Percentiles rank a stretch among this genome's conserved stretches.
Conservation (phyloP, 257 asterid species). For the Linderniella brevidens region DNA sequence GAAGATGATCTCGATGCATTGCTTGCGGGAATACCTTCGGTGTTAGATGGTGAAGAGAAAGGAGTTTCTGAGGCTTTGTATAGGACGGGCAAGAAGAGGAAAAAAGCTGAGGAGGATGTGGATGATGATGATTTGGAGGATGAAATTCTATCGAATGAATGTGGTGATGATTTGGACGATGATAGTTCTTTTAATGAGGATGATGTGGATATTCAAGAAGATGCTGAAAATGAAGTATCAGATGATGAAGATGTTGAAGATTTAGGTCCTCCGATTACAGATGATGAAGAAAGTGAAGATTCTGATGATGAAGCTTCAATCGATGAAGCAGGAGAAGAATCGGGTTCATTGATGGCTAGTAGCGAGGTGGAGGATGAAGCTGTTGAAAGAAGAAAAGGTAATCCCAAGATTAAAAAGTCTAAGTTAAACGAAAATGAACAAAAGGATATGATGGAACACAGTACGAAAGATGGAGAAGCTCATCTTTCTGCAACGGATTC, state of each 20-base stretch:
- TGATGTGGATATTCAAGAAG: neutral
- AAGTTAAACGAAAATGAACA: no score
- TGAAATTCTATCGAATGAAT: no score
- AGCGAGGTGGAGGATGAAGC: slow-evolving; percentile 20
- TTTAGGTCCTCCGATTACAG: neutral
- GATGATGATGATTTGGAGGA: slow-evolving; percentile 20
- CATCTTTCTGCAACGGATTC: slow-evolving; percentile 10
- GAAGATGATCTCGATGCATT: slow-evolving; percentile 41
- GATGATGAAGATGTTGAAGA: slow-evolving; percentile 1
- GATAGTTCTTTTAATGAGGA: no score
- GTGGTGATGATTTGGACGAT: slow-evolving; percentile 13
- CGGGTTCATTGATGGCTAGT: slow-evolving; percentile 11
- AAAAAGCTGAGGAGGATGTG: slow-evolving; percentile 10
- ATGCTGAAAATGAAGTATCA: slow-evolving; percentile 11
- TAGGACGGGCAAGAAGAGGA: slow-evolving; percentile 12
- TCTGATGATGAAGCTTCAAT: slow-evolving; percentile 17
- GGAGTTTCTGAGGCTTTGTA: slow-evolving; percentile 8
- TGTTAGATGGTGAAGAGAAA: slow-evolving; percentile 13
- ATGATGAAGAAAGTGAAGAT: slow-evolving; percentile 16
- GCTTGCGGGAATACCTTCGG: slow-evolving; percentile 47
- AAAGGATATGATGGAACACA: no score
- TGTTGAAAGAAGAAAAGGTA: slow-evolving; percentile 14
- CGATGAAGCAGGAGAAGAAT: slow-evolving; percentile 15
- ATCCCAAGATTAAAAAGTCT: slow-evolving; percentile 7
- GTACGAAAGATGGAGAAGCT: neutral